Evolutionary conservation across 345 rosid genomes (phyloP).

Genomic region (Salix suchowensis): DNA sequence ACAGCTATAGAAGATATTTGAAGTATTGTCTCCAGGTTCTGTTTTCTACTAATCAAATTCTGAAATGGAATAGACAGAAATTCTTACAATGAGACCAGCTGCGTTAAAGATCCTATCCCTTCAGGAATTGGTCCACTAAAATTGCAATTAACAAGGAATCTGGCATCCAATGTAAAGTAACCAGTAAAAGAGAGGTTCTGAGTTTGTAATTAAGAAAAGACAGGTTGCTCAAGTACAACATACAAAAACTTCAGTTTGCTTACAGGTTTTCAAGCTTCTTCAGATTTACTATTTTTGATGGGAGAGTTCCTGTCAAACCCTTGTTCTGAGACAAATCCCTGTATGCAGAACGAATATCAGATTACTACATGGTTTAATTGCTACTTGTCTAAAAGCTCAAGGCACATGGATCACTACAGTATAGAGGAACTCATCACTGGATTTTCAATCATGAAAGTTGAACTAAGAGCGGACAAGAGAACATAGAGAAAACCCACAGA

Average conservation of each 20-base stretch:
- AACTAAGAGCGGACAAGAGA: neutral
- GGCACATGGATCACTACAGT: neutral
- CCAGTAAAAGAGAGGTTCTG: neutral
- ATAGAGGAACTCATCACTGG: neutral
- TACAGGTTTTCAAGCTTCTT: neutral
- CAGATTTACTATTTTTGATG: slow-evolving; percentile 5
- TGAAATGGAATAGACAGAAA: neutral
- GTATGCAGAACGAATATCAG: neutral
- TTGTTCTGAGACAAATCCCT: slow-evolving; percentile 8
- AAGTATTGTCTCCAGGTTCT: no score
- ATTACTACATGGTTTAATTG: no score
- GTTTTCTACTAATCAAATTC: neutral
- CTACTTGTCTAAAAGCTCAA: no score
- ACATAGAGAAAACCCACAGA: neutral
- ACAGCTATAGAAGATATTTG: no score
- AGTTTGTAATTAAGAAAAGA: neutral
- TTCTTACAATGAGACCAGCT: neutral
- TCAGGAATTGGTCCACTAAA: slow-evolving; percentile 6
- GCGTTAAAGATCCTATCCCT: neutral
- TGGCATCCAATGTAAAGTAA: neutral
- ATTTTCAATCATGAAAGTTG: neutral
- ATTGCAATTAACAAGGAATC: neutral
- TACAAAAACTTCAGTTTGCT: neutral
- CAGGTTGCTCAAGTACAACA: neutral
- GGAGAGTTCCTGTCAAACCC: slow-evolving; percentile 1